Evolutionary conservation across 192 early-diverging fungal species (phyloP), one percentile per base, ranked within the genome.

Genomic region (Backusella mclennaniae): DNA sequence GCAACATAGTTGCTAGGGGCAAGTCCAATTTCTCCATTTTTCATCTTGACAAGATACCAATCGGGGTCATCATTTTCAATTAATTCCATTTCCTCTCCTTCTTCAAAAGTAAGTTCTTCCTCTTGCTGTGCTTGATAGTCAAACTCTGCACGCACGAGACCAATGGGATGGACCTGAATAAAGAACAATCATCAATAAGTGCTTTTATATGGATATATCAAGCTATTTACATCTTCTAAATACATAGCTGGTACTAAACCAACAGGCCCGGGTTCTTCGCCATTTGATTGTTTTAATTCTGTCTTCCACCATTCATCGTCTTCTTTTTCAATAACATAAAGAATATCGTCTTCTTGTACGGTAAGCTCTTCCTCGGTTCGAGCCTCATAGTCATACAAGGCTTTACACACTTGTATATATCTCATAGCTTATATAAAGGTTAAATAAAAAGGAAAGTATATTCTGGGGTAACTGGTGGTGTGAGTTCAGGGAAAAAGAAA

Each of bases 281-380:
- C 74, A 69, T 83, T 80, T 66, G 80, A 69, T 29, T 82, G 86
- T 77, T 96, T 93, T 67, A 91, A 82, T 69, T 94, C 89, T 8
- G 96, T 96, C 67, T 87, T 87, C 87, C 92, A 93, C 98, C 98
- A 99, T 77, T 97, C 95, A 19, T 91, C 87, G 89, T 97, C 97
- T 70, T 91, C 89, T 78, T 91, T 90, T 77, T 96, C 94, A 35
- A 97, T 72, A 74, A 97, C 88, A 84, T 97, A 91, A 56, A 99
- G 78, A 56, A 95, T 86, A 78, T 97, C 94, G 82, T 94, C 93
- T 83, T 99, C 96, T 35, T 88, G 84, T 73, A 99, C 89, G 38
- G 85, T 79, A 42, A 99, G 84, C 84, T 98, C 96, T 74, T 97
- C 97, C 41, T 89, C 90, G 71, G 89, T 93, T 39, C 87, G 85